Percentiles rank a stretch among this genome's conserved stretches.
phyloP scores from a whole-genome alignment of 768 basidiomycete genomes.

The Tulasnella sp. region DNA sequence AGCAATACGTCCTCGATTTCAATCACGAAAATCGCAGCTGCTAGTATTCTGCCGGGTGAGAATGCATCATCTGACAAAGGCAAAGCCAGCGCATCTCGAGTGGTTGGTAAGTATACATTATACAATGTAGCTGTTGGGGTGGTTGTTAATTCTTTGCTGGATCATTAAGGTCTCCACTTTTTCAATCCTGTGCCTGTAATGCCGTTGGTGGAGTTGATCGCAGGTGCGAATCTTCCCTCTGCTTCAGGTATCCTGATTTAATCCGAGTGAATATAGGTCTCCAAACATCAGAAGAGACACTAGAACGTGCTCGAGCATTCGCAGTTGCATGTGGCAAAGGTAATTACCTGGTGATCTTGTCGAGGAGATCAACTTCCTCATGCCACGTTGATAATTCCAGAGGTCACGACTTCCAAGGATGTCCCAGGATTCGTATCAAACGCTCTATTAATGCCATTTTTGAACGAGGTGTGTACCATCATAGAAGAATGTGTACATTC shows the following conservation, averaged over 20 bases:
- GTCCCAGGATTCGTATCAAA: conserved; percentile 95
- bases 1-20: conserved; percentile 91
- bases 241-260: neutral
- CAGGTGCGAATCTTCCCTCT: conserved; percentile 29
- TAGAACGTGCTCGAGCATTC: conserved; percentile 65
- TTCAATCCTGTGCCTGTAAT: conserved; percentile 97
- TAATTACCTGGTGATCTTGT: conserved; percentile 19
- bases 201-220: conserved; percentile 94
- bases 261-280: conserved; percentile 29
- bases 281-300: conserved; percentile 69
- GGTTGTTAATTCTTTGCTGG: neutral
- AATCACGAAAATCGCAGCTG: conserved; percentile 83
- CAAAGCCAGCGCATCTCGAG: conserved; percentile 50
- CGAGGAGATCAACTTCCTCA: neutral
- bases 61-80: conserved; percentile 50
- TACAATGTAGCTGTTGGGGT: conserved; percentile 10
- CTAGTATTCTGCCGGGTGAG: conserved; percentile 49
- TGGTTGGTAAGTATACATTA: conserved; percentile 49
- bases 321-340: conserved; percentile 86
- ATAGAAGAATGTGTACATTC: neutral
- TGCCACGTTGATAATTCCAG: conserved; percentile 29
- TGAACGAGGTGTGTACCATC: conserved; percentile 80
- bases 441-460: conserved; percentile 90
- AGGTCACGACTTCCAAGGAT: conserved; percentile 82
- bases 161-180: conserved; percentile 61